A percentile compares a stretch with the other conserved stretches of the same genome.
phyloP scores from a whole-genome alignment of 495 filamentous ascomycete species.

The Astrocystis sublimbata region DNA sequence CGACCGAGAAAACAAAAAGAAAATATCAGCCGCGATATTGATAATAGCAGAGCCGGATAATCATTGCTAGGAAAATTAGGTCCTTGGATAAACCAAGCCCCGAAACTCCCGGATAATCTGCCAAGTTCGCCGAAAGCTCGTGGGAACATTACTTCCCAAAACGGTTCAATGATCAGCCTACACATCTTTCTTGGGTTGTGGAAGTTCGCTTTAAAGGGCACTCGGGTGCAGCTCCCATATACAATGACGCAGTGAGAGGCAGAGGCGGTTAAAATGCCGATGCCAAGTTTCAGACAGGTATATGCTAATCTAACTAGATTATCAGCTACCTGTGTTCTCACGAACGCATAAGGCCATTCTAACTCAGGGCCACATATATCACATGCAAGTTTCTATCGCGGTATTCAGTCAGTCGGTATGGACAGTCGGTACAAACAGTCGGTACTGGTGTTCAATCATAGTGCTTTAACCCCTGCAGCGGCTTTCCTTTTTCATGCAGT shows the following conservation, averaged over 20 bases:
- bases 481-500: background rate
- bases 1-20: background rate
- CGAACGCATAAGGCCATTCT: background rate
- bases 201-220: background rate
- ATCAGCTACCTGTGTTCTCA: constrained; percentile 1
- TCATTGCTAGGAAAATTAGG: constrained; percentile 9
- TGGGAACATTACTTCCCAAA: background rate
- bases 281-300: background rate
- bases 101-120: constrained; percentile 2
- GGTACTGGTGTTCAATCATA: background rate
- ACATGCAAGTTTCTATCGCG: background rate
- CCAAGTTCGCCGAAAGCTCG: background rate
- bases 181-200: background rate
- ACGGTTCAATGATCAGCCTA: background rate
- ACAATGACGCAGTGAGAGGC: background rate
- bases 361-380: background rate
- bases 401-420: background rate
- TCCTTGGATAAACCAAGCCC: constrained; percentile 11
- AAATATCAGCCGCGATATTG: background rate
- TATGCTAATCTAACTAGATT: constrained; percentile 13
- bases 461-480: background rate
- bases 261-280: constrained; percentile 14
- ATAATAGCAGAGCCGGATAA: constrained; percentile 2
- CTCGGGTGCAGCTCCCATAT: background rate
- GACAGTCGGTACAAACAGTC: background rate